Evolutionary conservation across 306 rosid genomes (phyloP).

Genomic region (Casuarina glauca): DNA sequence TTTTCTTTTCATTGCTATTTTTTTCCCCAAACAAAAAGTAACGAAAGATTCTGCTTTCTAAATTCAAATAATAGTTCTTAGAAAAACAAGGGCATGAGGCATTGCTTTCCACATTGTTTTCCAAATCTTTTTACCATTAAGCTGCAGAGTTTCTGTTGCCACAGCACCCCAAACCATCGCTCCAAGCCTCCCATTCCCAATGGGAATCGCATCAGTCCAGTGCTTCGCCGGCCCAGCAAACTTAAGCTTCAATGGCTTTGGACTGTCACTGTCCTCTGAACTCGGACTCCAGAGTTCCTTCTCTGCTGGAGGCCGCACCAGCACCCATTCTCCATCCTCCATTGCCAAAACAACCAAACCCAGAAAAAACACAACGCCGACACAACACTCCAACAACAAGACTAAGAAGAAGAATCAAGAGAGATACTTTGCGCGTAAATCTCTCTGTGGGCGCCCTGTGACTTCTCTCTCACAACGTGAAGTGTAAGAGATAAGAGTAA

Average conservation of each 20-base stretch:
- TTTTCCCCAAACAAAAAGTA: slow-evolving; percentile 2
- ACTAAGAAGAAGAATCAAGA: not conserved
- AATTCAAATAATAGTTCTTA: not conserved
- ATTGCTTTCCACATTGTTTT: not conserved
- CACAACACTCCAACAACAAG: not conserved
- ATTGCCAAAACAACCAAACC: slow-evolving; percentile 3
- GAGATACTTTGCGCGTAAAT: not conserved
- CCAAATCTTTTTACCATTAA: slow-evolving; percentile 55
- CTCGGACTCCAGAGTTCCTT: slow-evolving; percentile 62
- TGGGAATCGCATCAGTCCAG: slow-evolving; percentile 91
- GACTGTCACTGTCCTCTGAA: slow-evolving; percentile 22
- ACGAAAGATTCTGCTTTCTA: not conserved
- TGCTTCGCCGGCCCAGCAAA: slow-evolving; percentile 64
- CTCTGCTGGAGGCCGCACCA: slow-evolving; percentile 42
- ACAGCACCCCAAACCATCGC: slow-evolving; percentile 97
- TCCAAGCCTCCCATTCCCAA: slow-evolving; percentile 94
- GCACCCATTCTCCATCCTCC: slow-evolving; percentile 58
- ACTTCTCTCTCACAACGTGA: not conserved
- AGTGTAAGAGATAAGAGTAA: not conserved
- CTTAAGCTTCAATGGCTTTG: slow-evolving; percentile 62
- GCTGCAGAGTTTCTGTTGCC: slow-evolving; percentile 69
- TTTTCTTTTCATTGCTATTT: not conserved
- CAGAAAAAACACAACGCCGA: not conserved
- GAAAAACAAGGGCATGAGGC: not conserved
- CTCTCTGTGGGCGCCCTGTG: slow-evolving; percentile 5